Evolutionary conservation across 768 basidiomycete species (phyloP), one percentile per base, ranked within the genome.

Genomic region (Lepiota venenata): DNA sequence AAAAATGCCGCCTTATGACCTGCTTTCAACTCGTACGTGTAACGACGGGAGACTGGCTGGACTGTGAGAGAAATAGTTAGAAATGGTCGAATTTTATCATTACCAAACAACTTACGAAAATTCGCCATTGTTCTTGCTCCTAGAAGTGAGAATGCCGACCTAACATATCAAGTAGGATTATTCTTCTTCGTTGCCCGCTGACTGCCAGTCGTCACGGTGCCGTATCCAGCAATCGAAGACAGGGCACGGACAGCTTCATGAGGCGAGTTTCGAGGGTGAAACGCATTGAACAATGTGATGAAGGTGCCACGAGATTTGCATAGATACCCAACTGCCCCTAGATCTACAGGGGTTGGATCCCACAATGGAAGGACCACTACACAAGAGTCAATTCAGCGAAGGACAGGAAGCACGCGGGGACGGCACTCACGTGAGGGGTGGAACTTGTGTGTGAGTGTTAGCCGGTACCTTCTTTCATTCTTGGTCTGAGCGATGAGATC

Each of bases 321-420:
- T 21, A 91, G 69, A 64, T 87, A 93, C 2, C 91, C 91, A 8
- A 93, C 84, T 2, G 84, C 82, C 6, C 91, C 91, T 2, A 91
- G 68, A 11, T 75, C 65, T 0, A 92, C 79, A 4, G 61, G 74
- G 3, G 78, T 69, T 1, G 91, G 91, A 4, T 72, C 75, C 90
- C 90, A 93, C 5, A 91, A 68, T 6, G 90, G 85, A 18, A 85
- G 66, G 0, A 75, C 81, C 55, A 89, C 84, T 85, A 35, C 3
- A 25, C 25, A 36, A 52, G 22, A 21, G 46, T 32, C 22, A 11
- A 40, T 27, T 22, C 14, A 38, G 47, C 6, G 38, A 36, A 56
- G 43, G 37, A 46, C 4, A 47, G 39, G 52, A 44, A 27, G 47
- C 29, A 56, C 50, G 45, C 45, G 12, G 11, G 47, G 47, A 55